Conservation (phyloP, 306 rosid species). For the Begonia peltatifolia region DNA sequence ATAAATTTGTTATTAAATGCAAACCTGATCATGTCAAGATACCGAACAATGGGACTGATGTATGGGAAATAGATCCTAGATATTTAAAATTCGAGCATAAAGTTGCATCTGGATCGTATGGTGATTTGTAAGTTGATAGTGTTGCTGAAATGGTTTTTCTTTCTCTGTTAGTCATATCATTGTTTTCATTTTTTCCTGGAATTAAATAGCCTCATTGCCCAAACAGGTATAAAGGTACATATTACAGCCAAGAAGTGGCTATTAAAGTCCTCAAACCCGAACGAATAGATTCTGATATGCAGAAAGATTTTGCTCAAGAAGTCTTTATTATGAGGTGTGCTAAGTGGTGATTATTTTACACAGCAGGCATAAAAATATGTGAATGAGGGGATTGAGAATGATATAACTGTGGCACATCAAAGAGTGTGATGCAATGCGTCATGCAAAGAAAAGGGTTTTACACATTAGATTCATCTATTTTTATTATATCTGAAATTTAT, state of each 20-base stretch:
- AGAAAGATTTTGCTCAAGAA: constrained; percentile 83
- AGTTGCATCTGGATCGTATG: constrained; percentile 88
- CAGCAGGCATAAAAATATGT: too few species aligned
- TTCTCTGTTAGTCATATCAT: neutral
- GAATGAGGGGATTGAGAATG: too few species aligned
- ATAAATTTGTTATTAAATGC: constrained; percentile 34
- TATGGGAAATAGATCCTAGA: constrained; percentile 87
- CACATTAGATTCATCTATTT: too few species aligned
- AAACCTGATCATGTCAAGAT: constrained; percentile 49
- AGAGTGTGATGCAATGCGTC: too few species aligned
- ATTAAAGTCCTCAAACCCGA: constrained; percentile 91
- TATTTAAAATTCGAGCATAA: constrained; percentile 62
- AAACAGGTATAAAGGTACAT: constrained; percentile 75
- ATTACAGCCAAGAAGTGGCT: constrained; percentile 91
- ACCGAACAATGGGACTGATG: constrained; percentile 85
- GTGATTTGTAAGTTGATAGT: constrained; percentile 70
- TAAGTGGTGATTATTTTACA: neutral
- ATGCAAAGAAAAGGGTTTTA: too few species aligned
- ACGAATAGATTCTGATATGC: constrained; percentile 68
- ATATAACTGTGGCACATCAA: too few species aligned
- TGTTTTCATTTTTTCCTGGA: neutral
- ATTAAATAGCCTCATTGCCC: constrained; percentile 8
- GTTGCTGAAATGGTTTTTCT: neutral
- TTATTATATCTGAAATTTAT: too few species aligned
- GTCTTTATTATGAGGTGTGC: constrained; percentile 89